A percentile compares a stretch with the other conserved stretches of the same genome.
These are phyloP conservation scores for Hypsizygus ulmarius DNA, from an alignment of 1,284 basidiomycete species.

Conservation along the genomic window DNA sequence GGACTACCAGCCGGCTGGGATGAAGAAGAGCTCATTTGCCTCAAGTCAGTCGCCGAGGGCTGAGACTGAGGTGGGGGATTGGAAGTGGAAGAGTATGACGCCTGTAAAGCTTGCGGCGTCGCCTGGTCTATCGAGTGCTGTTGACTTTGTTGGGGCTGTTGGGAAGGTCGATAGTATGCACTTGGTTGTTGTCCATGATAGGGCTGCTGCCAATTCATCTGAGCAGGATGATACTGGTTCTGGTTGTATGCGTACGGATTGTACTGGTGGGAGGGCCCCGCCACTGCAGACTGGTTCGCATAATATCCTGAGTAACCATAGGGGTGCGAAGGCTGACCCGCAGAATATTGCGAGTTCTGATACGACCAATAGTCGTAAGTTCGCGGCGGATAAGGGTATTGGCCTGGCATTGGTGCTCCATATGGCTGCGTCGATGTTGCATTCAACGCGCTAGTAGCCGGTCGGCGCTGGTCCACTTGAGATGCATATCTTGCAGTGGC, in stretches of 20 bases:
- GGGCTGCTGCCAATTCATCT: conserved; percentile 42
- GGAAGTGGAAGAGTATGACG: not conserved
- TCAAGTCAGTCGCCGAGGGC: not conserved
- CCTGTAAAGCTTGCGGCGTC: not conserved
- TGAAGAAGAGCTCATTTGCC: not conserved
- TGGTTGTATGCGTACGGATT: conserved; percentile 28
- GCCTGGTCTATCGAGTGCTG: conserved; percentile 1
- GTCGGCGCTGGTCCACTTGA: conserved; percentile 11
- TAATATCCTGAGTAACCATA: conserved; percentile 32
- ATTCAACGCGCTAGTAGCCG: conserved; percentile 12
- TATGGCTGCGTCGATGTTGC: conserved; percentile 20
- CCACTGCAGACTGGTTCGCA: conserved; percentile 16
- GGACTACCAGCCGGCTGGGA: not conserved
- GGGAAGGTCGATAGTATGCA: conserved; percentile 3
- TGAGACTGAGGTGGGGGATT: conserved; percentile 8
- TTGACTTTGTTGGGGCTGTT: not conserved
- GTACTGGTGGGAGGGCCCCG: conserved; percentile 20
- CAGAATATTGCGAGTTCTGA: conserved; percentile 19
- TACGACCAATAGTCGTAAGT: conserved; percentile 32
- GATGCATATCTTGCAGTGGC: conserved; percentile 13
- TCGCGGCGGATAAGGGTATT: conserved; percentile 24
- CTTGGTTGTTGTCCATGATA: conserved; percentile 32
- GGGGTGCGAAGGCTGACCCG: conserved; percentile 19
- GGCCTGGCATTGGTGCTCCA: conserved; percentile 11
- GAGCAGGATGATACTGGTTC: conserved; percentile 24